Evolutionary conservation across 805 yeast species (phyloP), one percentile per base, ranked within the genome.

Genomic region (Starmerella floricola): DNA sequence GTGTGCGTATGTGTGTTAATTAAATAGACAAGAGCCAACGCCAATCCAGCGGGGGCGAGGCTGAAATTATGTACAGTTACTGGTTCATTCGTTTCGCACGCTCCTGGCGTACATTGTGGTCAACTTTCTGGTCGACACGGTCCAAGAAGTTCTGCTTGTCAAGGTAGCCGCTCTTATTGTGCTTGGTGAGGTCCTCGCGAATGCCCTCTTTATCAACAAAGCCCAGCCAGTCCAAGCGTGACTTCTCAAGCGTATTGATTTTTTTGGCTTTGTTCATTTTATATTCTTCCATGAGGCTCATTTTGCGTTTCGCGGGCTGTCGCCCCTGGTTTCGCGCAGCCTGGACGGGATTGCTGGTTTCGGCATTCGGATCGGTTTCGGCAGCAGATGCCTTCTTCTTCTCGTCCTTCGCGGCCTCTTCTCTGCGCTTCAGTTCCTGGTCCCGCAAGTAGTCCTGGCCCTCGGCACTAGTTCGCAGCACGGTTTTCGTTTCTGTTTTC

Each of bases 221-320:
- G 36, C 82, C 75, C 1, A 94, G 93, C 94, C 97, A 91, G 62
- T 91, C 98, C 38, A 91, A 67, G 48, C 94, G 68, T 1, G 94
- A 82, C 62, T 91, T 91, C 58, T 91, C 97, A 49, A 91, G 65
- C 0, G 98, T 91, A 19, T 94, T 82, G 47, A 91, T 67, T 58
- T 85, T 88, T 26, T 83, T 76, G 51, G 80, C 77, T 49, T 79
- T 74, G 2, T 81, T 68, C 10, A 78, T 71, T 34, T 74, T 65
- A 35, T 85, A 71, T 29, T 86, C 86, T 43, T 79, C 83, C 57
- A 82, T 87, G 6, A 86, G 63, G 24, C 84, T 62, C 20, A 88
- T 77, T 3, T 82, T 79, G 49, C 94, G 68, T 56, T 82, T 85
- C 37, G 47, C 58, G 11, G 52, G 53, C n/a, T 48, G 55, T 4